A percentile compares a stretch with the other conserved stretches of the same genome.
These are phyloP conservation scores for Didymellaceae sp. DNA, from an alignment of 2,329 filamentous ascomycete species.

Conservation along the genomic window DNA sequence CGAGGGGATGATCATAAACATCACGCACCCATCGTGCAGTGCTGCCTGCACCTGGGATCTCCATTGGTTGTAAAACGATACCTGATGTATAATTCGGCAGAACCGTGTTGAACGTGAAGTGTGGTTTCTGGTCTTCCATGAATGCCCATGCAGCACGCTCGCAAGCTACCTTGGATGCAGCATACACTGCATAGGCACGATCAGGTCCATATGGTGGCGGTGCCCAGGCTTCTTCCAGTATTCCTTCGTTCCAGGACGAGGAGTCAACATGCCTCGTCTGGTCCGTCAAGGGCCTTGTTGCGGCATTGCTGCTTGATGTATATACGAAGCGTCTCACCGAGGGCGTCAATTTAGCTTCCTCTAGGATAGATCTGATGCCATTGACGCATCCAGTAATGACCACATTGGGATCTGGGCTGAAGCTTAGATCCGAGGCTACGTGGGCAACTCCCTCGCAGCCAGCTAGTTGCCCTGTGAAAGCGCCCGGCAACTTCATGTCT, in stretches of 20 bases:
- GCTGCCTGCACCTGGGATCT: constrained; percentile 13
- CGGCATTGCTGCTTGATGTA: constrained; percentile 12
- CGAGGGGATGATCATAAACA: not conserved
- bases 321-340: constrained; percentile 9
- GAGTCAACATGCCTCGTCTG: not conserved
- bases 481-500: constrained; percentile 3
- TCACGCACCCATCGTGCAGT: constrained; percentile 18
- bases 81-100: constrained; percentile 30
- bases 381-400: constrained; percentile 8
- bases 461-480: not conserved
- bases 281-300: constrained; percentile 3
- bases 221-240: constrained; percentile 26
- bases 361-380: not conserved
- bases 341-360: not conserved
- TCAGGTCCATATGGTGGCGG: constrained; percentile 37
- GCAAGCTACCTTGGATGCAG: constrained; percentile 52
- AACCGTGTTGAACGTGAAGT: constrained; percentile 51
- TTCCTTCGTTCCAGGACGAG: constrained; percentile 1
- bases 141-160: constrained; percentile 56
- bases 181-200: constrained; percentile 45
- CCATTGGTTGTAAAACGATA: constrained; percentile 32
- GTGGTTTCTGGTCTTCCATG: constrained; percentile 48
- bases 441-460: constrained; percentile 3
- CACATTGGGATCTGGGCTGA: constrained; percentile 1
- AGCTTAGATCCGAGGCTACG: constrained; percentile 5